Percentiles rank a stretch among this genome's conserved stretches.
Evolutionary conservation across 2,329 filamentous ascomycete genomes (phyloP).

Genomic region (Fusarium torreyae): DNA sequence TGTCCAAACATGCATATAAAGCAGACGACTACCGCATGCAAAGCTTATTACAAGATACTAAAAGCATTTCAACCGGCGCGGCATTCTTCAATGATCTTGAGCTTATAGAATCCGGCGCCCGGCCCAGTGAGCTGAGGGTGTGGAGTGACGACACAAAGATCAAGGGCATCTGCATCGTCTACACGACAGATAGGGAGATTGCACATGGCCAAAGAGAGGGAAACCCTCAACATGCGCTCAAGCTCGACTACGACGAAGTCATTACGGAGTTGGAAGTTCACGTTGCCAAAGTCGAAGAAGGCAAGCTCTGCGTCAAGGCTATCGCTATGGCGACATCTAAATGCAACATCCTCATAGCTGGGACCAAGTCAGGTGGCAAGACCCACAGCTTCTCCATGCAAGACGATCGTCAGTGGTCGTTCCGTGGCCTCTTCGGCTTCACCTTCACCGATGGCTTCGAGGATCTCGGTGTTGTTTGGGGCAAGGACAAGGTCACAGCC

Average conservation of each 20-base stretch:
- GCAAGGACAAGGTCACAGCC: not conserved
- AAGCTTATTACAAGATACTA: not conserved
- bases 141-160: not conserved
- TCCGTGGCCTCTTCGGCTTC: not conserved
- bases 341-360: not conserved
- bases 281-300: not conserved
- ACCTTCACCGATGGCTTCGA: not conserved
- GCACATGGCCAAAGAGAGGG: not conserved
- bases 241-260: not conserved
- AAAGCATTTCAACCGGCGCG: not conserved
- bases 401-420: not conserved
- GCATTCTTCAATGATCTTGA: not conserved
- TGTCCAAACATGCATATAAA: not conserved
- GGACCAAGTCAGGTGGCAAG: not conserved
- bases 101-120: not conserved
- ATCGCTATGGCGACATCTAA: not conserved
- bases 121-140: not conserved
- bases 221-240: not conserved
- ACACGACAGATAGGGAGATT: not conserved
- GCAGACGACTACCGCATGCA: not conserved
- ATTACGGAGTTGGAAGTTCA: not conserved
- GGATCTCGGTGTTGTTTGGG: not conserved
- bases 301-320: not conserved
- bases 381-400: not conserved
- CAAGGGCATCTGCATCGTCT: not conserved